Percentiles rank a stretch among this genome's conserved stretches.
These are phyloP conservation scores for Aspergillus saccharolyticus DNA, from an alignment of 495 filamentous ascomycete genomes.

Conservation along the genomic window DNA sequence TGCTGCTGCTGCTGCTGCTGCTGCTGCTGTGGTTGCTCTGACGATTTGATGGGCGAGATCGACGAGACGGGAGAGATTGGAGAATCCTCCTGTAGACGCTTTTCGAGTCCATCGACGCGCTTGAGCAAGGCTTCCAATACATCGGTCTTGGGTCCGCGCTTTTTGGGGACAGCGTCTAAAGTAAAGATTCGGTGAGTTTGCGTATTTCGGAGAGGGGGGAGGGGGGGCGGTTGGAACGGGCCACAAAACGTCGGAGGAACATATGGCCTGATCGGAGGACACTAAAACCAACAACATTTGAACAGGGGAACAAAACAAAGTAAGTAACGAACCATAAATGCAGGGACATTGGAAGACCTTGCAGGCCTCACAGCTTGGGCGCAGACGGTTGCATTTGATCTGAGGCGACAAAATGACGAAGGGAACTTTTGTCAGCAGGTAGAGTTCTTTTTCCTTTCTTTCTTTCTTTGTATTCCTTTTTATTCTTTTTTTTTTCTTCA, in stretches of 20 bases:
- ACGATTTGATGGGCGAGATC: conserved; percentile 19
- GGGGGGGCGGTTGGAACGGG: background rate
- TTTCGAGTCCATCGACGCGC: conserved; percentile 78
- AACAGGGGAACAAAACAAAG: background rate
- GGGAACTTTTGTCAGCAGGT: background rate
- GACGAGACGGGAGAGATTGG: conserved; percentile 44
- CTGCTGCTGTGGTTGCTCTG: conserved; percentile 11
- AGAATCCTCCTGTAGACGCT: conserved; percentile 64
- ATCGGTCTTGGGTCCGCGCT: conserved; percentile 82
- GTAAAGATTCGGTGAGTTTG: too few species aligned
- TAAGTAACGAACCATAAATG: conserved; percentile 63
- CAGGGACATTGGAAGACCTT: conserved; percentile 85
- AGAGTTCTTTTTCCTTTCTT: conserved; percentile 4
- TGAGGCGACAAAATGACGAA: conserved; percentile 20
- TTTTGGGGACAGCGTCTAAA: conserved; percentile 80
- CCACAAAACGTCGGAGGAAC: background rate
- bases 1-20: background rate
- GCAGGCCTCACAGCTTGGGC: conserved; percentile 81
- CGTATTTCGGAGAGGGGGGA: too few species aligned
- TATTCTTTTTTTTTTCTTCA: too few species aligned
- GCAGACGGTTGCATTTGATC: conserved; percentile 87
- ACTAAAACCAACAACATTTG: conserved; percentile 2
- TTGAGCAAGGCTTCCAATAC: conserved; percentile 79
- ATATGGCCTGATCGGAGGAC: background rate
- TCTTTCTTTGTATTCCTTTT: too few species aligned